These are phyloP conservation scores for Diaporthe humulicola DNA, from an alignment of 2,329 filamentous ascomycete species.

Conservation along the genomic window DNA sequence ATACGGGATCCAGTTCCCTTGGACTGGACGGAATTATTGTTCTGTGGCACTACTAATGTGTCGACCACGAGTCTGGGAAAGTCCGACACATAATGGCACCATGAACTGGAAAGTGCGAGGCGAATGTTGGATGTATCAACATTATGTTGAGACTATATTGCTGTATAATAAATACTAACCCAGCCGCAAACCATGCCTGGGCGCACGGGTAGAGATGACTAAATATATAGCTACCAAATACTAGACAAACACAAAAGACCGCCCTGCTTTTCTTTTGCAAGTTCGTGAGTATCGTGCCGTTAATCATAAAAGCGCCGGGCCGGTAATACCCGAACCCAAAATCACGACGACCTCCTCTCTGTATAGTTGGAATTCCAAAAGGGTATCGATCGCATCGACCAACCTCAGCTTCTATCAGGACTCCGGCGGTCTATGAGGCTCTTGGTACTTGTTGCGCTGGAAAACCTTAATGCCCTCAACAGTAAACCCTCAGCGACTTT, in stretches of 20 bases:
- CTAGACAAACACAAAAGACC: conserved; percentile 18
- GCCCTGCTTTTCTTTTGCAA: background rate
- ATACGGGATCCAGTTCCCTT: too few relatives aligned
- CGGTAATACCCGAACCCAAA: background rate
- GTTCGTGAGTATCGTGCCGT: conserved; percentile 1
- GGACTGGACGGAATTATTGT: too few relatives aligned
- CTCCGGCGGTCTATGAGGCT: conserved; percentile 33
- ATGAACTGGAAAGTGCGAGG: background rate
- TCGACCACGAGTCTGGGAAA: too few relatives aligned
- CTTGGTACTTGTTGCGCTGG: conserved; percentile 31
- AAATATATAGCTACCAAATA: conserved; percentile 7
- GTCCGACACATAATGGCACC: background rate
- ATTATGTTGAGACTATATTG: background rate
- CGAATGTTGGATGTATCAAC: background rate
- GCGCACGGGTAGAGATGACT: background rate
- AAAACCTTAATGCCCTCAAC: conserved; percentile 29
- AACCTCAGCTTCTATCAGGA: conserved; percentile 26
- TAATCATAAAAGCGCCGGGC: background rate
- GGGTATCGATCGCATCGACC: conserved; percentile 23
- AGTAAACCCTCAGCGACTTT: conserved; percentile 28
- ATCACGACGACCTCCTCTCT: conserved; percentile 9
- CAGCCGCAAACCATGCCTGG: conserved; percentile 1
- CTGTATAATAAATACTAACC: conserved; percentile 8
- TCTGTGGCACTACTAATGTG: too few relatives aligned
- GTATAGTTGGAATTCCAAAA: background rate